Base-by-base conservation (phyloP, 306 rosid species). In the Prunus kanzakura region DNA sequence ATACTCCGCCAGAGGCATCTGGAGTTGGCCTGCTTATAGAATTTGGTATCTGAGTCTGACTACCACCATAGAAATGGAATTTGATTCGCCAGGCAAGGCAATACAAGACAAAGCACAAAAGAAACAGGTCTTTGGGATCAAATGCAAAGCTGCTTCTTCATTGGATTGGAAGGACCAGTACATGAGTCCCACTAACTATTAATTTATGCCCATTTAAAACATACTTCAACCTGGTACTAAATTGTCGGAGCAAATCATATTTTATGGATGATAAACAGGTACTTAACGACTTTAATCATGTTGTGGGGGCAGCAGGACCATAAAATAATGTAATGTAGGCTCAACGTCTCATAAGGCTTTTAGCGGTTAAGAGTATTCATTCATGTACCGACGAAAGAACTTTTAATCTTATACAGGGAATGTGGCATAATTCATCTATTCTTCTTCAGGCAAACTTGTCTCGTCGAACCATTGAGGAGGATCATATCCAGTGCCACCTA, bases 391-490 rank as follows among this genome's bases (percentile, higher is more conserved):
- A 6, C 1, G 0, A 35, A 38, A 7, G 2, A 7, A 49, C 52
- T 49, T 11, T 49, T 49, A 49, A 49, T 49, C 23, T 2, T 25
- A 9, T 25, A 29, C 73, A 14, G 11, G 46, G 2, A 68, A 45
- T 32, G 6, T 14, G 2, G 9, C 43, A 38, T 38, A 38, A 6
- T 38, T 38, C 43, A 7, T 6, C 43, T 58, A 89, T 80, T 89
- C 89, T 56, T 93, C 91, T 81, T 88, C 90, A 23, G 76, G 69
- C 38, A 82, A 77, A 1, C 63, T 80, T 57, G 20, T 70, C 84
- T 90, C 96, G 55, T 76, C 90, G 74, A 91, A 94, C 98, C 97
- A 94, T 80, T 91, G 79, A 0, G 97, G 98, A 60, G 97, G 97
- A 90, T 94, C 98, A 82, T 85, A 91, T 49, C 98, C 96, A 71